These are phyloP conservation scores for Lonicera japonica DNA, from an alignment of 129 eudicot species.

Conservation along the genomic window DNA sequence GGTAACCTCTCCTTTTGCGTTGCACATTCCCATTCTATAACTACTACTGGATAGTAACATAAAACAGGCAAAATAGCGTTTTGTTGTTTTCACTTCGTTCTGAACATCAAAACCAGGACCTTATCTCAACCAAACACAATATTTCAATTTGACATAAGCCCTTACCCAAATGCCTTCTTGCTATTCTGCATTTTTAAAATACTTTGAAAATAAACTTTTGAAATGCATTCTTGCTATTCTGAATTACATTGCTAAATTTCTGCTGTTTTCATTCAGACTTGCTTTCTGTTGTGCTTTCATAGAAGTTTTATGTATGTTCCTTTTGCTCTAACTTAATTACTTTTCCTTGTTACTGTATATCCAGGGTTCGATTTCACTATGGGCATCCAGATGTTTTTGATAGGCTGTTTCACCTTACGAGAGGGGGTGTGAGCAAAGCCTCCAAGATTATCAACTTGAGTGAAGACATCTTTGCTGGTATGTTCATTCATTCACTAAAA, in stretches of 20 bases:
- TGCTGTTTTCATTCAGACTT: background rate
- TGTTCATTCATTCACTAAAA: slow-evolving; percentile 4
- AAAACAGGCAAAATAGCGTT: no score
- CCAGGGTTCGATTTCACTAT: slow-evolving; percentile 95
- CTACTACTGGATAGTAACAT: no score
- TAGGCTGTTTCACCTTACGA: slow-evolving; percentile 83
- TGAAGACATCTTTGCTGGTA: slow-evolving; percentile 97
- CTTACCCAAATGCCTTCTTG: no score
- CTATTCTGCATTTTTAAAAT: background rate
- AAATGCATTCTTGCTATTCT: background rate
- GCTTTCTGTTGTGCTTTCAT: slow-evolving; percentile 3
- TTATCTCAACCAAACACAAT: no score
- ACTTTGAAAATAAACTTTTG: background rate
- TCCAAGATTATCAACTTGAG: slow-evolving; percentile 91
- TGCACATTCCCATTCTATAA: background rate
- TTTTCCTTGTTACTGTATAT: background rate
- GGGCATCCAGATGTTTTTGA: slow-evolving; percentile 98
- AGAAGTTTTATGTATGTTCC: background rate
- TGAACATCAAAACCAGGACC: no score
- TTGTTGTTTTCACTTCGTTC: no score
- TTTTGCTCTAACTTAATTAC: background rate
- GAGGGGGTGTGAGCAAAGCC: slow-evolving; percentile 95
- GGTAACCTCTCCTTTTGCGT: slow-evolving; percentile 30
- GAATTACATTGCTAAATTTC: background rate
- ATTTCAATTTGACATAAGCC: no score